phyloP scores from a whole-genome alignment of 2,329 filamentous ascomycete species.

The Geosmithia putterillii region DNA sequence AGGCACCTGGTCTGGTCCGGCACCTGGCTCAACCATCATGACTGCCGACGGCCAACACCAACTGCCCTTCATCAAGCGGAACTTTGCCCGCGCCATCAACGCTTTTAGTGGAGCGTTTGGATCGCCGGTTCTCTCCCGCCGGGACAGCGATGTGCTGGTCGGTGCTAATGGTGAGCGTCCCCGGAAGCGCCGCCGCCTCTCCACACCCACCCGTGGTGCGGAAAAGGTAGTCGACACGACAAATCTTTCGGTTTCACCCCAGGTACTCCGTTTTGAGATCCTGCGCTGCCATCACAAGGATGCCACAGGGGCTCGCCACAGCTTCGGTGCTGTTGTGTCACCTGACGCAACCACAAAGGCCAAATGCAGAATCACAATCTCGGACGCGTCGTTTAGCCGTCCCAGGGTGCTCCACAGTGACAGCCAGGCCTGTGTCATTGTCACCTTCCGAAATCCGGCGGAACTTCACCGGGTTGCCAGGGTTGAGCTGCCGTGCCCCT shows the following conservation, averaged over 20 bases:
- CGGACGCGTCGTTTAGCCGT: constrained; percentile 19
- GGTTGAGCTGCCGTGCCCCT: constrained; percentile 34
- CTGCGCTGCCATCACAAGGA: constrained; percentile 39
- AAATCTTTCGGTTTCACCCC: constrained; percentile 17
- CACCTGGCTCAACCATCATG: constrained; percentile 9
- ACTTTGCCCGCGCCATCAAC: constrained; percentile 1
- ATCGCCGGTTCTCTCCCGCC: background rate
- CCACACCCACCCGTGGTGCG: constrained; percentile 19
- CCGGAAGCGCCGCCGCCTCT: constrained; percentile 37
- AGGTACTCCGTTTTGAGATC: constrained; percentile 38
- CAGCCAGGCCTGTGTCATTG: constrained; percentile 40
- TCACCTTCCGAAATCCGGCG: constrained; percentile 33
- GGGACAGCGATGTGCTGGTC: background rate
- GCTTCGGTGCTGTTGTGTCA: constrained; percentile 14
- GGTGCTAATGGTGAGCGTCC: constrained; percentile 9
- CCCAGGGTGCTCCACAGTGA: constrained; percentile 36
- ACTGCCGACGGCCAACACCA: constrained; percentile 8
- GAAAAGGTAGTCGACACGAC: constrained; percentile 20
- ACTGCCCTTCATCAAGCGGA: constrained; percentile 1
- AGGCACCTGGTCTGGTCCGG: too few relatives aligned
- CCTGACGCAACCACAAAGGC: constrained; percentile 19
- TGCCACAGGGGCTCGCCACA: constrained; percentile 21
- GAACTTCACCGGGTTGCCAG: constrained; percentile 32
- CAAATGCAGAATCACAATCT: constrained; percentile 23
- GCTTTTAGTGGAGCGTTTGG: background rate